Conservation (phyloP, 371 early-diverging fungal species). For the Batkoa obscura region DNA sequence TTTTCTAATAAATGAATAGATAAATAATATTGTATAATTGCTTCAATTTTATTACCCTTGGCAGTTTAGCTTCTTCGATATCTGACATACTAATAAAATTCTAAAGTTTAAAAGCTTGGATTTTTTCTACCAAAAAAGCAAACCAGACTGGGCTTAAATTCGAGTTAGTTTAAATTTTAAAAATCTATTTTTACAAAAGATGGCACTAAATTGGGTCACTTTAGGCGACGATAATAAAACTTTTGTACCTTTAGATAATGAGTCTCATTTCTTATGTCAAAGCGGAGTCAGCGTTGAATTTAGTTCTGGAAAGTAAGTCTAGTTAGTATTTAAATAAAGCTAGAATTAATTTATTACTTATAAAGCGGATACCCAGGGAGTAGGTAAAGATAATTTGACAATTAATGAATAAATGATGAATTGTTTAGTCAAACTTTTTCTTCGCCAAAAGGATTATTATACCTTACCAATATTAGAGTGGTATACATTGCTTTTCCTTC, state of each 20-base stretch:
- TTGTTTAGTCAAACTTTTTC: neutral
- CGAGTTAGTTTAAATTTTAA: too few relatives aligned
- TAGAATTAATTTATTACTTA: neutral
- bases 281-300: neutral
- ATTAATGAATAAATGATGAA: neutral
- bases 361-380: neutral
- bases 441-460: neutral
- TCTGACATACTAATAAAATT: too few relatives aligned
- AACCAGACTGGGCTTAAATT: too few relatives aligned
- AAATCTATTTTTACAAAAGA: neutral
- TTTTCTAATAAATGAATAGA: conserved; percentile 32
- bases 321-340: neutral
- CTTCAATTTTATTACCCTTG: neutral
- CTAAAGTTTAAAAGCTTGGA: too few relatives aligned
- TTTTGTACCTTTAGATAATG: neutral
- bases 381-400: neutral
- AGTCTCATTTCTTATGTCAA: neutral
- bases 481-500: neutral
- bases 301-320: neutral
- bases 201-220: conserved; percentile 1
- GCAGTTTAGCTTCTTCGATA: neutral
- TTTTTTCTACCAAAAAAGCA: too few relatives aligned
- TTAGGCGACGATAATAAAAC: neutral
- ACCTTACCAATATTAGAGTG: neutral
- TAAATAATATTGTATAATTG: neutral